A percentile compares a stretch with the other conserved stretches of the same genome.
Evolutionary conservation across 345 rosid species (phyloP).

Genomic region (Conringia planisiliqua): DNA sequence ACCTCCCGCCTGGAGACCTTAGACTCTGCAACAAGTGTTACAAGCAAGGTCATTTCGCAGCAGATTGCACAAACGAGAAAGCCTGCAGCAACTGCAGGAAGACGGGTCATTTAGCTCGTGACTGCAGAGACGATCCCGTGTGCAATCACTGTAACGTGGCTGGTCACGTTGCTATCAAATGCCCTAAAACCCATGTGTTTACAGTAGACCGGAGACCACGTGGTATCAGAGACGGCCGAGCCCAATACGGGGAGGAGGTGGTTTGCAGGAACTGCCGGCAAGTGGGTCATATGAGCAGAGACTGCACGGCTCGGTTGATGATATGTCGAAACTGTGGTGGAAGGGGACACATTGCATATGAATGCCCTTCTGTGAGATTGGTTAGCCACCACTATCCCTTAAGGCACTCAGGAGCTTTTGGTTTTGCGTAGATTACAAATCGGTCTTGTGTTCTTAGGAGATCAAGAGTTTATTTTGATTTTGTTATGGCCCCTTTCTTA

Average conservation of each 20-base stretch:
- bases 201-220: conserved; percentile 50
- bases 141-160: conserved; percentile 65
- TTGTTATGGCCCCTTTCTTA: not conserved
- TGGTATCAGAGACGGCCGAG: conserved; percentile 31
- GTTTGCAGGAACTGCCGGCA: conserved; percentile 79
- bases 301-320: conserved; percentile 69
- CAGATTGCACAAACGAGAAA: conserved; percentile 81
- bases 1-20: conserved; percentile 73
- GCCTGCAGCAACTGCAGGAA: conserved; percentile 90
- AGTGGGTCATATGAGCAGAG: conserved; percentile 82
- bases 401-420: not conserved
- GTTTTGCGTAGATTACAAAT: not conserved
- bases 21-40: conserved; percentile 87
- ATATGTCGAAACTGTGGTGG: conserved; percentile 88
- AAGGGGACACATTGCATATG: conserved; percentile 72
- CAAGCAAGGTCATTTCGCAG: conserved; percentile 83
- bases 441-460: not conserved
- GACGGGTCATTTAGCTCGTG: conserved; percentile 84
- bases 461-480: not conserved
- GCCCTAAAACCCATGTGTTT: conserved; percentile 48
- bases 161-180: conserved; percentile 69
- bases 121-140: conserved; percentile 66
- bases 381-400: not conserved
- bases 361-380: conserved; percentile 69
- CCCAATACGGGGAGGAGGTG: conserved; percentile 42